Base-by-base conservation (phyloP, 2,329 filamentous ascomycete genomes). In the Talaromyces sp. region DNA sequence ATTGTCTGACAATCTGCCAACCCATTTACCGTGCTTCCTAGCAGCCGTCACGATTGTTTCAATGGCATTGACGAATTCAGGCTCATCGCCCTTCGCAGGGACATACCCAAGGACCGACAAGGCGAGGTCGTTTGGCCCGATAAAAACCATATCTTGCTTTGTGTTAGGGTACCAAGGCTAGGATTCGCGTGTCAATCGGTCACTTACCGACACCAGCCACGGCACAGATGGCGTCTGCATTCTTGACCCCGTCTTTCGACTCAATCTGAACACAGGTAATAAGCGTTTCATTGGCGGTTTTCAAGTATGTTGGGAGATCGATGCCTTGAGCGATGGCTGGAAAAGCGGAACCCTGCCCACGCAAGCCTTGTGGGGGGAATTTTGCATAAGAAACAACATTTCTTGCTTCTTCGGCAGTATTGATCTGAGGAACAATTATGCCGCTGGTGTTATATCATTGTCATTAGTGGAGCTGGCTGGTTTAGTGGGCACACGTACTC, bases 21-120 rank as follows among this genome's bases (percentile, higher is more conserved):
- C 82, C 77, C 88, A 89, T 75, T 89, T 90, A 23, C 87, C 87
- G 10, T 87, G 82, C 64, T 80, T 82, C 57, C 81, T 78, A 3
- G 85, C 82, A 2, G 88, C 87, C 12, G 77, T 76, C 9, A 87
- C 76, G 54, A 88, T 80, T 63, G 80, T 84, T 53, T 79, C 79
- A 60, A 90, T 84, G 18, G 88, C 87, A 36, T 78, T 77, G 34
- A 84, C 76, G 63, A 90, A 80, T 63, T 87, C 82, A 0, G 82
- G 81, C 65, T 85, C 80, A 56, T 82, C 76, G 0, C 79, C 79
- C 28, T 72, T 73, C 67, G 89, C 83, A 55, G 82, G 82, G 1
- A 83, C 83, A 64, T 87, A 78, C 27, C 87, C 79, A 44, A 91
- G 84, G 0, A 88, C 85, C 58, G 76, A 75, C 58, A 74, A 75